Evolutionary conservation across 352 stramenopile genomes (phyloP), one percentile per base, ranked within the genome.

Genomic region (Aphanomyces astaci): DNA sequence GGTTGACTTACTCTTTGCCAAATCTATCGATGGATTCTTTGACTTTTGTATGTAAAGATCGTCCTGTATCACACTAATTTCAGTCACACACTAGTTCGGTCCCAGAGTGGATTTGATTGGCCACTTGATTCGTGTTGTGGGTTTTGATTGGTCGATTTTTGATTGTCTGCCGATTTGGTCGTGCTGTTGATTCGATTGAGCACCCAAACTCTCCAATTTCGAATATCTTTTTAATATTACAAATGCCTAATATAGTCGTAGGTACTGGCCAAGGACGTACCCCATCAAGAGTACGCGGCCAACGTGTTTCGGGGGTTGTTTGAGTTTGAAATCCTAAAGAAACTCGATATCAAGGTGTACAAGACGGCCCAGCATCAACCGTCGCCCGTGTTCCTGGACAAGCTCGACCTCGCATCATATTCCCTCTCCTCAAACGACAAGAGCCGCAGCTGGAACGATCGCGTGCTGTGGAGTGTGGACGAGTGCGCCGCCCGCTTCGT

Each of bases 251-350:
- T 1, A 49, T 49, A 75, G 31, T 55, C 66, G 40, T 49, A 49
- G 40, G 31, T 67, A 15, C 45, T 67, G 2, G 52, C 51, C 22
- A 54, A 28, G 13, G 51, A 54, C 10, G 13, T 70, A 0, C 72
- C 74, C 31, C 70, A 94, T 13, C 68, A 80, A 32, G 72, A 79
- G 39, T 97, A 97, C 64, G 84, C 84, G 4, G 71, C 75, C 11
- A 70, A 75, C 27, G 73, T 98, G 9, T 88, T 99, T 39, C 80
- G 84, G 15, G 90, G 86, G 0, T 76, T 99, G 3, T 99, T 98
- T 78, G 82, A 91, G 7, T 75, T 88, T 15, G 97, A 99, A 79
- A 98, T 99, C 71, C 79, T 95, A 64, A 98, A 99, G 72, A 96
- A 94, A 56, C 77, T 97, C 52, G 86, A 92, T 60, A 98, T 98